Evolutionary conservation across 73 alveolate genomes (phyloP).

Genomic region (Paramecium bursaria): DNA sequence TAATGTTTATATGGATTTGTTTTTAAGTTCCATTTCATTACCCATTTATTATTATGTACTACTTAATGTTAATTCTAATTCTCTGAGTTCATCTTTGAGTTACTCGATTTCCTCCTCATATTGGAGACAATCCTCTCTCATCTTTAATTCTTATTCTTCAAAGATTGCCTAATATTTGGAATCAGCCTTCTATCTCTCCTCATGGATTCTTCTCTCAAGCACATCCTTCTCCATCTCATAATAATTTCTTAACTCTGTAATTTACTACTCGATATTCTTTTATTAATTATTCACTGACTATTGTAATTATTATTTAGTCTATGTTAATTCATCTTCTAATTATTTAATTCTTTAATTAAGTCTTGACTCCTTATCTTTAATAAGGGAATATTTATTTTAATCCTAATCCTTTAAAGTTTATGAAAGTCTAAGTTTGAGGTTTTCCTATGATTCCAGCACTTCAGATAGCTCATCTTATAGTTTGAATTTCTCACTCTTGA

Average conservation of each 20-base stretch:
- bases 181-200: constrained; percentile 53
- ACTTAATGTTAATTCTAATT: constrained; percentile 3
- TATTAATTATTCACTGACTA: background rate
- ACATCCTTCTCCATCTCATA: constrained; percentile 59
- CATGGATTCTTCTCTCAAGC: constrained; percentile 55
- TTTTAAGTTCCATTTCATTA: constrained; percentile 50
- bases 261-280: constrained; percentile 27
- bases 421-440: background rate
- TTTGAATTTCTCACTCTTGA: background rate
- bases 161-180: constrained; percentile 35
- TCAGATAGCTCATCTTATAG: constrained; percentile 25
- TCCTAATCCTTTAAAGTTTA: constrained; percentile 19
- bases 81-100: constrained; percentile 55
- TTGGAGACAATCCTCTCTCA: constrained; percentile 27
- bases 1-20: background rate
- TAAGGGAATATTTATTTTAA: background rate
- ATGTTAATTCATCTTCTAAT: constrained; percentile 48
- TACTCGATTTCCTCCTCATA: constrained; percentile 49
- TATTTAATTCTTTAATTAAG: constrained; percentile 47
- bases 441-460: background rate
- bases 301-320: constrained; percentile 2
- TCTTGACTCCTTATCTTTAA: constrained; percentile 45
- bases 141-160: constrained; percentile 54
- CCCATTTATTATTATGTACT: constrained; percentile 28
- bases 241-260: constrained; percentile 54